Evolutionary conservation across 306 rosid genomes (phyloP), one percentile per base, ranked within the genome.

Genomic region (Gleditsia sinensis): DNA sequence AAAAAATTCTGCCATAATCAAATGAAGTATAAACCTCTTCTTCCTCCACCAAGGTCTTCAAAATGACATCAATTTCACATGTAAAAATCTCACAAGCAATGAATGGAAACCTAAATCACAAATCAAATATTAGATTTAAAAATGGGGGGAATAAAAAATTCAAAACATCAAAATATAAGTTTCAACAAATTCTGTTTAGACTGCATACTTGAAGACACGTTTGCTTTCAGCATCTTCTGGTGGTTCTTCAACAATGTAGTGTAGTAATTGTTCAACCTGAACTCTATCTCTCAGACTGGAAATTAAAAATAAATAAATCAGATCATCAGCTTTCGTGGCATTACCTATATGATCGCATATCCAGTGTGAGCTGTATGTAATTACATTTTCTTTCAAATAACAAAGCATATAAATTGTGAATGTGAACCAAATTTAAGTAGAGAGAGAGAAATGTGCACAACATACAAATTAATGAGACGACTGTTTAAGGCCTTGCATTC

Each of bases 401-500:
- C 11, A 51, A 9, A n/a, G 40, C 6, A 27, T 34, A 79, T 59
- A 56, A 74, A 49, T 9, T 53, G 30, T 73, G 9, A n/a, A n/a
- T 53, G 30, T 73, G 19, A 46, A 67, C 54, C 46, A 19, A 16
- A 23, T 3, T 9, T 48, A 43, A 20, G 67, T 27, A 69, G 33
- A 58, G 10, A 71, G 4, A 34, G 59, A 56, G n/a, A 62, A 43
- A 54, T 6, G n/a, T 37, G 60, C 79, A 76, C 28, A 14, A 72
- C 77, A 54, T 90, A 95, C 99, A 88, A 92, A 81, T 95, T 92
- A 82, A 95, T 89, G 74, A 95, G 96, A 33, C 99, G 98, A 67
- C 96, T 95, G 87, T 95, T 95, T 61, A 92, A 85, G 67, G 97
- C 91, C 87, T 95, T 95, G 99, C 98, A 95, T 83, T 95, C 99